A percentile compares a stretch with the other conserved stretches of the same genome.
These are phyloP conservation scores for Podila verticillata DNA, from an alignment of 192 early-diverging fungal species.

Conservation along the genomic window DNA sequence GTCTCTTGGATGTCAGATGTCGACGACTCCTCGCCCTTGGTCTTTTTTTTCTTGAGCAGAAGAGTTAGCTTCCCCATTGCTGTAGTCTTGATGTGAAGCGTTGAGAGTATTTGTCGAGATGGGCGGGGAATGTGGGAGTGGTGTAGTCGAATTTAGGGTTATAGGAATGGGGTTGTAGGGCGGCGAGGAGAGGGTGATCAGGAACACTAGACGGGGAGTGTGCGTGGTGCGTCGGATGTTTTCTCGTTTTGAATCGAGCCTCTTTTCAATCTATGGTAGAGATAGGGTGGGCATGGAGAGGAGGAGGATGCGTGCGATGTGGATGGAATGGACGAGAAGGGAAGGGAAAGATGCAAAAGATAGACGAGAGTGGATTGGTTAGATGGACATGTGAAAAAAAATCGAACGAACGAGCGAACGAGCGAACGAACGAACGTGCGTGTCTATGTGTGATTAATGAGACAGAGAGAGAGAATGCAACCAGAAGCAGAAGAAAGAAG, in stretches of 20 bases:
- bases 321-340: neutral
- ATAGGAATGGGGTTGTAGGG: neutral
- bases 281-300: neutral
- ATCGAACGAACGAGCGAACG: neutral
- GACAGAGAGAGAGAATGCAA: neutral
- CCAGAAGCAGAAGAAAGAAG: neutral
- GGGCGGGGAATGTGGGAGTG: neutral
- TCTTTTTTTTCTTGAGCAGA: conserved; percentile 33
- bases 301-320: neutral
- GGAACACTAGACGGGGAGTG: neutral
- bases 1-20: neutral
- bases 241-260: neutral
- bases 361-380: neutral
- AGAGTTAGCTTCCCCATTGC: conserved; percentile 31
- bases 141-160: neutral
- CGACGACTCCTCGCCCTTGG: conserved; percentile 13
- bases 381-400: neutral
- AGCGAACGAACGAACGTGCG: neutral
- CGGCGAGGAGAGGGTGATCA: too few species aligned
- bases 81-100: neutral
- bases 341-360: neutral
- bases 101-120: neutral
- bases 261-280: too few species aligned
- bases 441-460: neutral
- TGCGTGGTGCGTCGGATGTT: neutral